These are phyloP conservation scores for Nitzschia sp. DNA, from an alignment of 108 stramenopile genomes.

Conservation along the genomic window DNA sequence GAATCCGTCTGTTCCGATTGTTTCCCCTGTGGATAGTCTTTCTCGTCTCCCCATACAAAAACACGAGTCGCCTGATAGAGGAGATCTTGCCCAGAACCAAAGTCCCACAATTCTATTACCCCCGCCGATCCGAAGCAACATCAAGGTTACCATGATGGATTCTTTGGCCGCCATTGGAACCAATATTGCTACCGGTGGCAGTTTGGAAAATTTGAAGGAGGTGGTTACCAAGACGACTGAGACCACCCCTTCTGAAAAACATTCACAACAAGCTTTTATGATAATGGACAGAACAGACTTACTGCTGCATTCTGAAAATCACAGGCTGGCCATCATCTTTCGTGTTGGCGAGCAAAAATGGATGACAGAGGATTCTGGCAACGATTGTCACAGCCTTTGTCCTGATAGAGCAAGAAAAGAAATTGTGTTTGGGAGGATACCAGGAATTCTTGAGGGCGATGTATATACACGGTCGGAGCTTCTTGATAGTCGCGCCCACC, in stretches of 20 bases:
- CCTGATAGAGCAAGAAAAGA: not conserved
- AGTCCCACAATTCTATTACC: not conserved
- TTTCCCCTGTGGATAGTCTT: no score
- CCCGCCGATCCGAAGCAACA: no score
- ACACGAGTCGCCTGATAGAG: not conserved
- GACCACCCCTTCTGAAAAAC: no score
- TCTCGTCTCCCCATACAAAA: not conserved
- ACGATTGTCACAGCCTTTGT: not conserved
- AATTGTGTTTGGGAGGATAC: not conserved
- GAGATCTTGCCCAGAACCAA: not conserved
- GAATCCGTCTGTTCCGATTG: no score
- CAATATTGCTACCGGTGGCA: no score
- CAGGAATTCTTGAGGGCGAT: not conserved
- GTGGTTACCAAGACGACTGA: no score
- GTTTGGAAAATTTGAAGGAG: no score
- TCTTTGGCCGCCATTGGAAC: no score
- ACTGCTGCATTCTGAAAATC: no score
- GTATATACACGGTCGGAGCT: not conserved
- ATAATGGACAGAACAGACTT: no score
- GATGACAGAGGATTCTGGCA: not conserved
- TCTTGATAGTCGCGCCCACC: not conserved
- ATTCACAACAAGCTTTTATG: no score
- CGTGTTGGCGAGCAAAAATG: constrained; percentile 6
- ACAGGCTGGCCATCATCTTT: not conserved
- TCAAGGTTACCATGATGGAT: no score